phyloP scores from a whole-genome alignment of 495 filamentous ascomycete genomes.

The Tuber brumale region DNA sequence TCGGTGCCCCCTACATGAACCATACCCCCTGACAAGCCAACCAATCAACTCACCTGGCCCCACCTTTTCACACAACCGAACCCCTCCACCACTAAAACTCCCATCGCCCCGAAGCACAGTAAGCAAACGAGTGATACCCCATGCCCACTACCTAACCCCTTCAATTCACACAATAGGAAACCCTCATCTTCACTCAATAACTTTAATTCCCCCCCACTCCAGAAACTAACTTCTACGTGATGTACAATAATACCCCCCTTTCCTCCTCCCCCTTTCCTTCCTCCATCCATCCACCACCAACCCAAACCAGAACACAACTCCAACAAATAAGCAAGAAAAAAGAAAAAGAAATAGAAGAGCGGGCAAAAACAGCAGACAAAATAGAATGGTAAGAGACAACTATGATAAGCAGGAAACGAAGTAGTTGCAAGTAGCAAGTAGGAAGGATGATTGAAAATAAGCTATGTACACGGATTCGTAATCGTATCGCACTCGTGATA shows the following conservation, averaged over 20 bases:
- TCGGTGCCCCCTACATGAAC: not conserved
- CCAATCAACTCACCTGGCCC: not conserved
- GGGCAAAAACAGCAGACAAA: not conserved
- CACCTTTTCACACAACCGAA: not conserved
- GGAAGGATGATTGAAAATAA: not conserved
- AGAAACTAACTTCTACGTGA: not conserved
- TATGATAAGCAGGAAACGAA: not conserved
- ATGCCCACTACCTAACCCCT: not conserved
- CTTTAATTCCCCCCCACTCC: not conserved
- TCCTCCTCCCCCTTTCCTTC: not conserved
- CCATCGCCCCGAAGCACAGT: not conserved
- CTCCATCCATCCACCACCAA: not conserved
- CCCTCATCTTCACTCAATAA: not conserved
- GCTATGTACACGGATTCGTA: slow-evolving; percentile 1
- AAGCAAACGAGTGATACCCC: not conserved
- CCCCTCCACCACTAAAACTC: not conserved
- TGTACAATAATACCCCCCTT: not conserved
- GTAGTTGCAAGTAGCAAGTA: not conserved
- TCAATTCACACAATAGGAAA: not conserved
- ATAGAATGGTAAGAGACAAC: not conserved
- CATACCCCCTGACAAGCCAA: not conserved
- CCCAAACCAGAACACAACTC: not conserved
- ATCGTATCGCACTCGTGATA: not conserved
- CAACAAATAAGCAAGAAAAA: not conserved
- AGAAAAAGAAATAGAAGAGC: not conserved